Evolutionary conservation across 257 asterid species (phyloP), one percentile per base, ranked within the genome.

Genomic region (Craterostigma plantagineum): DNA sequence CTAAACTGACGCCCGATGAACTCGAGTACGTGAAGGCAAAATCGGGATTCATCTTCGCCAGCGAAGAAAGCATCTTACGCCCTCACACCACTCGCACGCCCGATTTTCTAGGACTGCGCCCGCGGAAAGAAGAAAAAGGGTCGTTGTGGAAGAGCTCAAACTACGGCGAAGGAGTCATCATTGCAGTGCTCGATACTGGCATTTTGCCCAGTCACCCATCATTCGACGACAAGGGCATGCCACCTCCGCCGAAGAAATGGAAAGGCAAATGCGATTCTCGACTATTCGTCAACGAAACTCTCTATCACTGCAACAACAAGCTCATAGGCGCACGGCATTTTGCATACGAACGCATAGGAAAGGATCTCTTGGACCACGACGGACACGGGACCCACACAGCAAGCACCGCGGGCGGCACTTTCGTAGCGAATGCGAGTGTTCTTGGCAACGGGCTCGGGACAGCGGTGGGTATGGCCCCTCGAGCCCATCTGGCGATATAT

Each of bases 1-100:
- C 75, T 3, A 62, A 43, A 48, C 55, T 75, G 48, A 49, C 77
- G 0, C 38, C 56, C 0, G 42, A 46, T 7, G 69, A 75, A 47
- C 70, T 67, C 10, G 45, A 57, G 42, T 59, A 42, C 33, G 57
- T 75, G 71, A 63, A 55, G 16, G 42, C 42, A 8, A 61, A 33
- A 46, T 40, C 18, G 0, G 77, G 73, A 0, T 67, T 70, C 33
- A 33, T 67, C 6, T 58, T 71, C 0, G 85, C 75, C 0, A 37
- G 13, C 33, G 69, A 58, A 7, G 43, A 67, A 42, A 39, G 33
- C 8, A 14, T 51, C 9, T 6, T 55, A 6, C 11, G 57, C 12
- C 54, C 68, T 39, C 60, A 65, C 1, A 75, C 80, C 11, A 75
- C 85, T 36, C 75, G 54, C 15, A 44, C 65, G 4, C 79, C 81